phyloP scores from a whole-genome alignment of 2,329 filamentous ascomycete genomes.

The Albophoma yamanashiensis region DNA sequence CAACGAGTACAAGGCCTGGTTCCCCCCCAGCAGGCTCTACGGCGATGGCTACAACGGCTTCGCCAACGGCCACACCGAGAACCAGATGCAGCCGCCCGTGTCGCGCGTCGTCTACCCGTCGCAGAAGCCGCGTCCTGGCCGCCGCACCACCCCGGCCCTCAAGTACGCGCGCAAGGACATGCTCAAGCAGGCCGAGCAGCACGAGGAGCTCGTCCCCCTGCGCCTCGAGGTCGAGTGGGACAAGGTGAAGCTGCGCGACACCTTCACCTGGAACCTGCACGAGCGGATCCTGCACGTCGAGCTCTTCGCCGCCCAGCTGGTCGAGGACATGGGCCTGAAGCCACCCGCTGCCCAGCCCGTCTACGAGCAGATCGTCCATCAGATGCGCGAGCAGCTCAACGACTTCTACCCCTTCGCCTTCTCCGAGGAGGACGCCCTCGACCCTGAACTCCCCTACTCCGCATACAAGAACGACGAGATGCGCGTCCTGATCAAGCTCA shows the following conservation, averaged over 20 bases:
- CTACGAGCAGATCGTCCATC: slow-evolving; percentile 48
- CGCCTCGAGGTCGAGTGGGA: slow-evolving; percentile 91
- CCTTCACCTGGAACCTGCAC: slow-evolving; percentile 97
- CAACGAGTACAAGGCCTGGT: slow-evolving; percentile 42
- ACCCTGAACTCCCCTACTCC: slow-evolving; percentile 79
- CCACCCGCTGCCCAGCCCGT: slow-evolving; percentile 57
- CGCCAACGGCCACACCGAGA: slow-evolving; percentile 77
- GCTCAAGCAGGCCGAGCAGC: slow-evolving; percentile 75
- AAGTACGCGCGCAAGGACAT: slow-evolving; percentile 72
- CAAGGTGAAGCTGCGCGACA: slow-evolving; percentile 90
- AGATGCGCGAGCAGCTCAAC: slow-evolving; percentile 80
- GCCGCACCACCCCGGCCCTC: slow-evolving; percentile 61
- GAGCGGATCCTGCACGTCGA: slow-evolving; percentile 74
- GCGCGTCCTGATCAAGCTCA: slow-evolving; percentile 89
- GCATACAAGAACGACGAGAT: slow-evolving; percentile 99
- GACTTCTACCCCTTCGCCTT: slow-evolving; percentile 92
- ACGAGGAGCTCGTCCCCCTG: slow-evolving; percentile 85
- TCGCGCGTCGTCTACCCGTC: slow-evolving; percentile 69
- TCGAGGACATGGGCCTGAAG: slow-evolving; percentile 82
- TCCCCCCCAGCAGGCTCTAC: slow-evolving; percentile 47
- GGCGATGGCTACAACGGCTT: slow-evolving; percentile 78
- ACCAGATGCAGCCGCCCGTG: slow-evolving; percentile 44
- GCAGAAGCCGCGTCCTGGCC: slow-evolving; percentile 65
- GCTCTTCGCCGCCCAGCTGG: slow-evolving; percentile 76
- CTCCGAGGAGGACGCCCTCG: slow-evolving; percentile 80